Evolutionary conservation across 2,329 filamentous ascomycete genomes (phyloP), one percentile per base, ranked within the genome.

Genomic region (Diplodia sapinea): DNA sequence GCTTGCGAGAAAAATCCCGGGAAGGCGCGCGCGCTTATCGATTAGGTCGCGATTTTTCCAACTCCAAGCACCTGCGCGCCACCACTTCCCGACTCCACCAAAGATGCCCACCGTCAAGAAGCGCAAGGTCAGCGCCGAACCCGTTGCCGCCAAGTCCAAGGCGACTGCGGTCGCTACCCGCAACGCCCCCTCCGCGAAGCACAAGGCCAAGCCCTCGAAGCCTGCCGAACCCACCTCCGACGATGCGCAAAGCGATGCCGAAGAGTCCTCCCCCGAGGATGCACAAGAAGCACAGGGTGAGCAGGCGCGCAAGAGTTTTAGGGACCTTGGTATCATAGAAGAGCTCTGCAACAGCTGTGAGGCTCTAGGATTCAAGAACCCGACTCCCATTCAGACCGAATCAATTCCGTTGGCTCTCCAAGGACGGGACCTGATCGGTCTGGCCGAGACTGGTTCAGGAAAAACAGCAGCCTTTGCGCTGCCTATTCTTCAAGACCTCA

Each of bases 401-500:
- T 86, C 93, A 0, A 96, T 98, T 73, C 94, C 94, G 4, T 76
- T 88, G 4, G 94, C 94, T 43, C 84, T 97, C 4, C 81, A 91
- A 74, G 89, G 91, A 64, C 88, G 93, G 74, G 95, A 98, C 78
- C 84, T 98, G 40, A 97, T 99, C 72, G 95, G 94, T 51, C 85
- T 98, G 63, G 95, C 95, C 38, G 94, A 99, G 80, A 99, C 95
- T 0, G 95, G 95, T 72, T 93, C 89, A 75, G 95, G 95, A 80
- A 99, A 98, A 83, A 98, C 95, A 0, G 94, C 93, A 7, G 94
- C 95, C 0, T 99, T 98, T 77, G 93, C 93, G 0, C 83, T 99
- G 2, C 95, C 95, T 0, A 96, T 99, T 49, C 86, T 99, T 2
- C 94, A 97, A 80, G 78, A 91, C 2, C 87, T 99, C 1, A 91